Percentiles rank a stretch among this genome's conserved stretches.
phyloP scores from a whole-genome alignment of 208 protist species.

The Trypanosoma lewisi region DNA sequence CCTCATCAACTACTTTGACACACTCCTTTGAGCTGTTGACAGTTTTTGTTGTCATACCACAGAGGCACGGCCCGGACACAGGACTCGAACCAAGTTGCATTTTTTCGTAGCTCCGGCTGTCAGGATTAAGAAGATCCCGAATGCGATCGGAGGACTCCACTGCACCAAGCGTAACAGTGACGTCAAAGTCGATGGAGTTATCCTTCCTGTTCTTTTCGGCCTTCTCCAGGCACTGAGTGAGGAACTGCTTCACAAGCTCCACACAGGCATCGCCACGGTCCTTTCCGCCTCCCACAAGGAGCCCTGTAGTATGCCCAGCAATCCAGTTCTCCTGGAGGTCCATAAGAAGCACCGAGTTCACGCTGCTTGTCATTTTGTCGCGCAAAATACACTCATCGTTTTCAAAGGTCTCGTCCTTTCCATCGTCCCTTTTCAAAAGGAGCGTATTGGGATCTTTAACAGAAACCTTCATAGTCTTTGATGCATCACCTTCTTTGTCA shows the following conservation, averaged over 20 bases:
- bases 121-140: conserved; percentile 56
- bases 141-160: conserved; percentile 51
- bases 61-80: conserved; percentile 73
- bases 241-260: conserved; percentile 38
- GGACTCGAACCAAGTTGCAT: conserved; percentile 60
- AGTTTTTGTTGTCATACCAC: conserved; percentile 47
- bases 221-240: conserved; percentile 47
- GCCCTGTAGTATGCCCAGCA: conserved; percentile 61
- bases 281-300: conserved; percentile 56
- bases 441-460: conserved; percentile 59
- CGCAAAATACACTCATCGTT: conserved; percentile 62
- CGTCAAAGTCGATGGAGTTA: conserved; percentile 47
- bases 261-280: conserved; percentile 33
- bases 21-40: conserved; percentile 37
- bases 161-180: conserved; percentile 58
- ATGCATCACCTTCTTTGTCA: conserved; percentile 31
- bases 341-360: conserved; percentile 72
- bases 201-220: conserved; percentile 57
- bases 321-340: conserved; percentile 74
- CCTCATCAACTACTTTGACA: conserved; percentile 42
- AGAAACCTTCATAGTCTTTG: conserved; percentile 13
- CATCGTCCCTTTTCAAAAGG: conserved; percentile 41
- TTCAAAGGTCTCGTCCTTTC: conserved; percentile 74
- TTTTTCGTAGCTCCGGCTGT: conserved; percentile 32
- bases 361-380: conserved; percentile 26